Percentiles rank a stretch among this genome's conserved stretches.
Conservation (phyloP, 352 stramenopile genomes). For the Aphanomyces cochlioides region DNA sequence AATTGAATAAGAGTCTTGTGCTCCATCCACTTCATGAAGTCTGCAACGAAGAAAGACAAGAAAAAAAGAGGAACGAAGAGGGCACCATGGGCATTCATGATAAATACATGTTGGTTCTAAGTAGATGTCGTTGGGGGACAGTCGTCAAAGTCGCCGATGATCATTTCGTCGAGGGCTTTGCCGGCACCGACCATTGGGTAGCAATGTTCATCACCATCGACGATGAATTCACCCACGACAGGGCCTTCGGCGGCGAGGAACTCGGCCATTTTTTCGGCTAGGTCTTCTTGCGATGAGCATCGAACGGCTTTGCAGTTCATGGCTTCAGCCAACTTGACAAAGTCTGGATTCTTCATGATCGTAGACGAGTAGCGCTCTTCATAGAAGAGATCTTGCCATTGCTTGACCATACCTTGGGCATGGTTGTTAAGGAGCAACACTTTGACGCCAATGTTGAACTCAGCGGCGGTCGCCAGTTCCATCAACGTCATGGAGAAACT, state of each 20-base stretch:
- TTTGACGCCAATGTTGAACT: constrained; percentile 94
- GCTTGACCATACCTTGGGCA: constrained; percentile 97
- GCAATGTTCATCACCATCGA: constrained; percentile 93
- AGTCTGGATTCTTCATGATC: constrained; percentile 92
- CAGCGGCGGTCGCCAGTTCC: constrained; percentile 93
- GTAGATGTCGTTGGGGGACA: constrained; percentile 88
- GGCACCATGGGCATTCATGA: neutral
- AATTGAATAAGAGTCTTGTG: no score
- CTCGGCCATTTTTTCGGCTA: constrained; percentile 88
- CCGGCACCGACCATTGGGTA: constrained; percentile 93
- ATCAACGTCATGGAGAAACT: constrained; percentile 97
- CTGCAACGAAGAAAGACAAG: no score
- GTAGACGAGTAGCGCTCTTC: constrained; percentile 90
- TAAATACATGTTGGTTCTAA: constrained; percentile 47
- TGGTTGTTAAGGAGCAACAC: constrained; percentile 96
- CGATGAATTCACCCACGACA: constrained; percentile 92
- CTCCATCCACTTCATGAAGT: no score
- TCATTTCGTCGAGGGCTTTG: constrained; percentile 92
- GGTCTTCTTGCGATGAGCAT: constrained; percentile 82
- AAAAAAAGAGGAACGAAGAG: no score
- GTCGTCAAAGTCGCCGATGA: constrained; percentile 93
- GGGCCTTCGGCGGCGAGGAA: constrained; percentile 92
- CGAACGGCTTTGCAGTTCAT: constrained; percentile 92
- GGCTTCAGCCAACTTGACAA: constrained; percentile 88
- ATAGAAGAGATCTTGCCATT: constrained; percentile 97